Evolutionary conservation across 78 protist species (phyloP).

Genomic region (Planoprotostelium fungivorum): DNA sequence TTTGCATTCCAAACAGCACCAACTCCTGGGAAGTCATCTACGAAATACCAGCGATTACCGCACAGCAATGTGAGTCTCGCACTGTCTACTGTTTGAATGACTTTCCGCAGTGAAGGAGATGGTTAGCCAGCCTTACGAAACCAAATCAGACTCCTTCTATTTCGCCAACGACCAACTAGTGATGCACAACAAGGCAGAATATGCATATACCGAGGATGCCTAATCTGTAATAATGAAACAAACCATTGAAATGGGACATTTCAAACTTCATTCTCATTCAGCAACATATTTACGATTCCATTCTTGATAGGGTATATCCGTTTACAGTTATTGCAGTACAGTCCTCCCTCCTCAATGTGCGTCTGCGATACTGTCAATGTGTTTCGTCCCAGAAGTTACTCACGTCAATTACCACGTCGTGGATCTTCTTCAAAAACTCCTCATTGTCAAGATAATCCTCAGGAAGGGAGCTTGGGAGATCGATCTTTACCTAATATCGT

Average conservation of each 20-base stretch:
- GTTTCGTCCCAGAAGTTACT: not conserved
- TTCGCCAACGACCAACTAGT: slow-evolving; percentile 69
- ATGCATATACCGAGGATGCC: slow-evolving; percentile 17
- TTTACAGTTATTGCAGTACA: not conserved
- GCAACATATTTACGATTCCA: not conserved
- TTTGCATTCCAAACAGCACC: slow-evolving; percentile 76
- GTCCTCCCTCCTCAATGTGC: not conserved
- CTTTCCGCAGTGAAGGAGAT: slow-evolving; percentile 24
- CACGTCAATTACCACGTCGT: not conserved
- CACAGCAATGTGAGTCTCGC: slow-evolving; percentile 2
- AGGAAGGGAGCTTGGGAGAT: not conserved
- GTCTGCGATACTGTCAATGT: not conserved
- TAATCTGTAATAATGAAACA: not conserved
- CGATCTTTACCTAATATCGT: not conserved
- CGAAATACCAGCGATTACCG: slow-evolving; percentile 38
- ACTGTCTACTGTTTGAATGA: not conserved
- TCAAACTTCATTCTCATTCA: not conserved
- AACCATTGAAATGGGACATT: too few species aligned
- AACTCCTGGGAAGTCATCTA: slow-evolving; percentile 72
- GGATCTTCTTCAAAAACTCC: not conserved
- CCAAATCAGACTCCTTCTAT: slow-evolving; percentile 76
- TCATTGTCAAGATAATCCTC: not conserved
- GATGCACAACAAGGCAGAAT: slow-evolving; percentile 84
- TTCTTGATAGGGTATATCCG: not conserved
- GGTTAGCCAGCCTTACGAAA: slow-evolving; percentile 46